These are phyloP conservation scores for Trichoderma simmonsii DNA, from an alignment of 2,329 filamentous ascomycete genomes.

Conservation along the genomic window DNA sequence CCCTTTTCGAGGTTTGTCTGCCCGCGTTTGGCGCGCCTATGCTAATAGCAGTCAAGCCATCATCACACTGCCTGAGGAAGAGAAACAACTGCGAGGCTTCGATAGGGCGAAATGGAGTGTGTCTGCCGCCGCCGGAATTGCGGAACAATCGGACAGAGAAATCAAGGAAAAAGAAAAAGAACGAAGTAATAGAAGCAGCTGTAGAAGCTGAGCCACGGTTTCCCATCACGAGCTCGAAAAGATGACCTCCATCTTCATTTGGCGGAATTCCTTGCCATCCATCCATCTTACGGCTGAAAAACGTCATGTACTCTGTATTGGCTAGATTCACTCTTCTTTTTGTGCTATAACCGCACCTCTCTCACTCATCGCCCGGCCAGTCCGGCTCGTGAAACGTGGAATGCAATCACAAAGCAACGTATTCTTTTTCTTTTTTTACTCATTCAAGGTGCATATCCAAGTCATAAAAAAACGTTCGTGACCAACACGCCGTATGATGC, in stretches of 20 bases:
- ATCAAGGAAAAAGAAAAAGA: background rate
- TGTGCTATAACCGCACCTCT: background rate
- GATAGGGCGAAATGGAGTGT: background rate
- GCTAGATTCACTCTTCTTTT: background rate
- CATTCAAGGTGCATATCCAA: background rate
- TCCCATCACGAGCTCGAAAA: background rate
- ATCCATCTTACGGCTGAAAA: background rate
- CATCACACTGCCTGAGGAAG: background rate
- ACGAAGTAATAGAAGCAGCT: background rate
- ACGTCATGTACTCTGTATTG: background rate
- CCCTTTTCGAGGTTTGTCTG: background rate
- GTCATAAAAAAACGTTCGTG: background rate
- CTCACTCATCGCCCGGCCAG: background rate
- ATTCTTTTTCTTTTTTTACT: background rate
- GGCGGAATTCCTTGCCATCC: background rate
- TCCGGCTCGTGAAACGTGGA: background rate
- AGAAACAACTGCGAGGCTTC: background rate
- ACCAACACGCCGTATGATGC: constrained; percentile 14
- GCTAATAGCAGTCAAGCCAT: background rate
- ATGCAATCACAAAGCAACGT: background rate
- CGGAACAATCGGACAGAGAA: background rate
- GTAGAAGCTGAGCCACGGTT: background rate
- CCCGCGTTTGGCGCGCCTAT: constrained; percentile 14
- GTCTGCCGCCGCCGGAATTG: background rate
- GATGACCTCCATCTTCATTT: background rate